These are phyloP conservation scores for Coniochaeta sp. DNA, from an alignment of 2,329 filamentous ascomycete genomes.

Conservation along the genomic window DNA sequence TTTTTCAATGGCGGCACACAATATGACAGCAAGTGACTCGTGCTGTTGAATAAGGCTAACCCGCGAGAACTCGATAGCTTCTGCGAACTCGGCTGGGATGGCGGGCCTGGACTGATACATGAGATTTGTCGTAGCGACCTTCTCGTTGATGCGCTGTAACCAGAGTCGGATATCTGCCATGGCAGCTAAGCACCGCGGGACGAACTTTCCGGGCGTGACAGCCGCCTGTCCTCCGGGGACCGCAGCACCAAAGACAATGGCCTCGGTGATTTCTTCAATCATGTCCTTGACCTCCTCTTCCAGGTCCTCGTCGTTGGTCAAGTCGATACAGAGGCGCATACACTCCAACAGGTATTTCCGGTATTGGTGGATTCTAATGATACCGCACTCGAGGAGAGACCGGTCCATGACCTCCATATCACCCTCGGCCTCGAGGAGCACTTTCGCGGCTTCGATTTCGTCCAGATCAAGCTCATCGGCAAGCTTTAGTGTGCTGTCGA, in stretches of 20 bases:
- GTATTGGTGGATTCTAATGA: constrained; percentile 83
- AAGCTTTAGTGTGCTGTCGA: constrained; percentile 71
- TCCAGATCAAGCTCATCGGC: constrained; percentile 87
- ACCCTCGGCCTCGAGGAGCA: constrained; percentile 67
- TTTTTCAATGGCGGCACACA: constrained; percentile 71
- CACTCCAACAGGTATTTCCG: constrained; percentile 78
- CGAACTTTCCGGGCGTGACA: constrained; percentile 49
- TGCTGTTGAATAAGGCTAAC: constrained; percentile 81
- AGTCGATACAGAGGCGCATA: constrained; percentile 69
- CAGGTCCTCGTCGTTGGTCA: constrained; percentile 52
- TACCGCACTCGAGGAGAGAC: constrained; percentile 66
- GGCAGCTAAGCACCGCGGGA: constrained; percentile 65
- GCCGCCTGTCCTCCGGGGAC: constrained; percentile 34
- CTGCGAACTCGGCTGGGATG: constrained; percentile 54
- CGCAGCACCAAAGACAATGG: constrained; percentile 43
- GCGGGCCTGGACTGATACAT: constrained; percentile 56
- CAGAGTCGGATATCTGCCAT: constrained; percentile 73
- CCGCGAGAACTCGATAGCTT: constrained; percentile 74
- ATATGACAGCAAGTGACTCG: constrained; percentile 75
- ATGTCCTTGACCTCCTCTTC: constrained; percentile 45
- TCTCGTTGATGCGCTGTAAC: constrained; percentile 70
- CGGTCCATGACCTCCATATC: constrained; percentile 64
- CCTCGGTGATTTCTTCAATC: constrained; percentile 38
- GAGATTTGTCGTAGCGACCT: constrained; percentile 65
- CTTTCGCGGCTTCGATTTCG: constrained; percentile 73